Percentiles rank a stretch among this genome's conserved stretches.
Conservation (phyloP, 768 basidiomycete genomes). For the Dentipellis fragilis region DNA sequence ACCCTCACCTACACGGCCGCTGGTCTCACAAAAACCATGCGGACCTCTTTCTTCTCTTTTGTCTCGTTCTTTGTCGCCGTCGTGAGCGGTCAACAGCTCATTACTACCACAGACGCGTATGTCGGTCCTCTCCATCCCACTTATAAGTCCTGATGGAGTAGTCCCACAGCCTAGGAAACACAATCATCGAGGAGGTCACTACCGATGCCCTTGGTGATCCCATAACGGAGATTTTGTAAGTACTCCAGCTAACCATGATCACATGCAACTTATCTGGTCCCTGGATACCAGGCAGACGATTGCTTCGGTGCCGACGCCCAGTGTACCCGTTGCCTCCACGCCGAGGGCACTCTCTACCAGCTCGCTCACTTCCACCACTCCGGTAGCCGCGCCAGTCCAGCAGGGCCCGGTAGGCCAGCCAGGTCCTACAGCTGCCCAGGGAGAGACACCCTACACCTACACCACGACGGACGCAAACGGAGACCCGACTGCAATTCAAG, state of each 20-base stretch:
- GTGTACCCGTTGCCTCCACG: too few species aligned
- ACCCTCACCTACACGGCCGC: conserved; percentile 1
- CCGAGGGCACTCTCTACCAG: conserved; percentile 13
- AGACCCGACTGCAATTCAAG: conserved; percentile 15
- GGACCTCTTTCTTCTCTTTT: conserved; percentile 1
- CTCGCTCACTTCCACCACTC: conserved; percentile 12
- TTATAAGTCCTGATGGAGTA: conserved; percentile 1
- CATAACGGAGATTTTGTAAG: conserved; percentile 36
- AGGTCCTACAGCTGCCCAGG: conserved; percentile 15
- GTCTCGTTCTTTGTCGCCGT: conserved; percentile 14
- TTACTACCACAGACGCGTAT: conserved; percentile 38
- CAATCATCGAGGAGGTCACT: conserved; percentile 41
- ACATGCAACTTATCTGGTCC: background rate
- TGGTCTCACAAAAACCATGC: conserved; percentile 5
- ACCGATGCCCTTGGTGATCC: conserved; percentile 29
- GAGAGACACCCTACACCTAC: conserved; percentile 21
- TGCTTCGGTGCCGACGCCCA: conserved; percentile 11
- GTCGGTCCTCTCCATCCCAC: conserved; percentile 14
- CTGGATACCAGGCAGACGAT: conserved; percentile 11
- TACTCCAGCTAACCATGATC: background rate
- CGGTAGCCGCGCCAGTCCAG: conserved; percentile 9
- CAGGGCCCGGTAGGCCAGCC: conserved; percentile 54
- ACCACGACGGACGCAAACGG: conserved; percentile 26
- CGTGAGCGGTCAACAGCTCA: conserved; percentile 28
- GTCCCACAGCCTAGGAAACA: conserved; percentile 31